These are phyloP conservation scores for Plenodomus tracheiphilus DNA, from an alignment of 2,329 filamentous ascomycete genomes.

Conservation along the genomic window DNA sequence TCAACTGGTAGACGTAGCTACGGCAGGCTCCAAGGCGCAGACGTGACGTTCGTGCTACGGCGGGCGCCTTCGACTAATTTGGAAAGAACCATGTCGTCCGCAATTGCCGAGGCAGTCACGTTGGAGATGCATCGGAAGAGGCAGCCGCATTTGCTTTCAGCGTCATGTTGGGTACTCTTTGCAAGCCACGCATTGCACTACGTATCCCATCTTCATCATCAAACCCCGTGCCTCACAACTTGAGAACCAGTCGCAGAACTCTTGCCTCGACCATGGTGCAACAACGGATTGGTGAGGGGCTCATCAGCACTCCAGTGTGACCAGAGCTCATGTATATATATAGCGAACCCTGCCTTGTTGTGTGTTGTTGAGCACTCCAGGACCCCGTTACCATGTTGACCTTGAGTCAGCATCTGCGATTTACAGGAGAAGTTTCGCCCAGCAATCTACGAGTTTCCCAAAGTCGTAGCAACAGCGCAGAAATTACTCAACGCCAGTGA, in stretches of 20 bases:
- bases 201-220: neutral
- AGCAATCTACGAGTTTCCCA: constrained; percentile 82
- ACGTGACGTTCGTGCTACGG: neutral
- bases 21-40: neutral
- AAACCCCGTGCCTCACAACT: neutral
- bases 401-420: constrained; percentile 74
- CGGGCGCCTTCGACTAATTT: constrained; percentile 8
- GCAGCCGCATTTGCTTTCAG: constrained; percentile 8
- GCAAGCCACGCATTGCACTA: constrained; percentile 10
- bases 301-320: constrained; percentile 11
- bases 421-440: constrained; percentile 90
- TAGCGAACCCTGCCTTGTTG: constrained; percentile 48
- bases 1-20: neutral
- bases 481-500: constrained; percentile 56
- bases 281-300: constrained; percentile 35
- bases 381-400: neutral
- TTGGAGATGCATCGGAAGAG: constrained; percentile 7
- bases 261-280: constrained; percentile 31
- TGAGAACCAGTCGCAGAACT: constrained; percentile 1
- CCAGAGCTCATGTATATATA: constrained; percentile 25
- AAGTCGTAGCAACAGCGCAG: constrained; percentile 62
- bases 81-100: constrained; percentile 12
- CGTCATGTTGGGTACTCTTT: neutral
- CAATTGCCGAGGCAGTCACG: constrained; percentile 17
- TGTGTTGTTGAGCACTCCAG: constrained; percentile 18